These are phyloP conservation scores for Byssochlamys sp. DNA, from an alignment of 2,329 filamentous ascomycete species.

Conservation along the genomic window DNA sequence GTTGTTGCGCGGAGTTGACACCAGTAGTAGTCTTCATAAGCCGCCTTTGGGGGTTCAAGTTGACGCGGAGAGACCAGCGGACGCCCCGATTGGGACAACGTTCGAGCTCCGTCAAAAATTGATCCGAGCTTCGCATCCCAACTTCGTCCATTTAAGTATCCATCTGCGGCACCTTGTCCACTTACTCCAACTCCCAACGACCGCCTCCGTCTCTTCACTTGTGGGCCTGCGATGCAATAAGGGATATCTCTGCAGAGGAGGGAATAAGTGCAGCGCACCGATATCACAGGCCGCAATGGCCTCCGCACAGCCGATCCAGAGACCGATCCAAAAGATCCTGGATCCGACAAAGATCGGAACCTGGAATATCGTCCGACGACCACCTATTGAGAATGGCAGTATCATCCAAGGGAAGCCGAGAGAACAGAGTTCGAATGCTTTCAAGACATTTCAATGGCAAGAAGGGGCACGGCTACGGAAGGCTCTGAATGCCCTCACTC, in stretches of 20 bases:
- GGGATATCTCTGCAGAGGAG: conserved; percentile 3
- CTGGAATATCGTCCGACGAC: conserved; percentile 27
- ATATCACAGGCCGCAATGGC: conserved; percentile 26
- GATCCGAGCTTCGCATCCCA: conserved; percentile 9
- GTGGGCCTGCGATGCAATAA: conserved; percentile 11
- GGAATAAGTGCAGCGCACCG: conserved; percentile 1
- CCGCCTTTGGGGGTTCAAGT: conserved; percentile 4
- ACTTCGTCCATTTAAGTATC: conserved; percentile 9
- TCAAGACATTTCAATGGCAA: conserved; percentile 25
- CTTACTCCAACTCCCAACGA: conserved; percentile 9
- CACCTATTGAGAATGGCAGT: conserved; percentile 23
- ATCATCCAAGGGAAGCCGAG: conserved; percentile 35
- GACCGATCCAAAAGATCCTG: conserved; percentile 26
- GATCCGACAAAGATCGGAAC: conserved; percentile 32
- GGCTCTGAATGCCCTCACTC: conserved; percentile 38
- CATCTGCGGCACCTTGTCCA: conserved; percentile 11
- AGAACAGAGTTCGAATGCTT: conserved; percentile 34
- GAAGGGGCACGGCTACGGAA: conserved; percentile 34
- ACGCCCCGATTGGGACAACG: conserved; percentile 2
- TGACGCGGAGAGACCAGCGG: background rate
- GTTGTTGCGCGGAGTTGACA: conserved; percentile 4
- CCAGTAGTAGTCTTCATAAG: background rate
- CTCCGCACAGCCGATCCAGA: conserved; percentile 13
- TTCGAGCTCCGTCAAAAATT: conserved; percentile 24
- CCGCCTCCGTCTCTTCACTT: conserved; percentile 3